Evolutionary conservation across 257 asterid species (phyloP).

Genomic region (Agastache rugosa): DNA sequence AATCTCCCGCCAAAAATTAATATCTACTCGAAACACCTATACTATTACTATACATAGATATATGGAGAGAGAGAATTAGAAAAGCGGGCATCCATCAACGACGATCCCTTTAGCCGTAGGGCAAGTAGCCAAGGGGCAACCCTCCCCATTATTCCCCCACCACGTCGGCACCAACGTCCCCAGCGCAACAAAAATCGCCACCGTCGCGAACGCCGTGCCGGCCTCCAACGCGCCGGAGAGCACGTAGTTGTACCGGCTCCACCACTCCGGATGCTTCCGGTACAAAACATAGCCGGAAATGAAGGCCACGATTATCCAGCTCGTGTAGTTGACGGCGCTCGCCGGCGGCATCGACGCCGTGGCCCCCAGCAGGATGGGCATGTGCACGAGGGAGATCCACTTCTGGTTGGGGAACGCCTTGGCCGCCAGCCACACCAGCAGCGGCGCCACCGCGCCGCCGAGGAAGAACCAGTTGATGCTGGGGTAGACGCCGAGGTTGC

Average conservation of each 20-base stretch:
- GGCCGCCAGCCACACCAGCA: conserved; percentile 49
- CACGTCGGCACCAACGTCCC: conserved; percentile 39
- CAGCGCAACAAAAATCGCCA: conserved; percentile 45
- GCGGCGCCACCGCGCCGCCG: conserved; percentile 53
- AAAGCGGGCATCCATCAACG: conserved; percentile 50
- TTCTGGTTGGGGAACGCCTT: conserved; percentile 44
- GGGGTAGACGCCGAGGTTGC: conserved; percentile 51
- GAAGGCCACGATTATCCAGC: conserved; percentile 52
- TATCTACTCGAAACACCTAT: too few species aligned
- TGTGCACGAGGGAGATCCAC: conserved; percentile 53
- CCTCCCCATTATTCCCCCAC: conserved; percentile 66
- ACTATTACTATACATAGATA: too few species aligned
- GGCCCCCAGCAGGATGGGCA: conserved; percentile 57
- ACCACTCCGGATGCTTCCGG: conserved; percentile 47
- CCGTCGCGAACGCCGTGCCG: conserved; percentile 58
- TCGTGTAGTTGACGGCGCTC: conserved; percentile 55
- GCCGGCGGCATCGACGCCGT: conserved; percentile 67
- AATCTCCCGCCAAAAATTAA: too few species aligned
- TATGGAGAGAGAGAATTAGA: neutral
- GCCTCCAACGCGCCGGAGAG: conserved; percentile 69
- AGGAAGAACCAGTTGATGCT: conserved; percentile 62
- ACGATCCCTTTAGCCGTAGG: conserved; percentile 59
- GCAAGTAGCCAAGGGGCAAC: conserved; percentile 61
- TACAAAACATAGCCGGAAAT: conserved; percentile 52
- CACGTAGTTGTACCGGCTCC: conserved; percentile 62